These are phyloP conservation scores for Penicillium hordei DNA, from an alignment of 2,329 filamentous ascomycete genomes.

Conservation along the genomic window DNA sequence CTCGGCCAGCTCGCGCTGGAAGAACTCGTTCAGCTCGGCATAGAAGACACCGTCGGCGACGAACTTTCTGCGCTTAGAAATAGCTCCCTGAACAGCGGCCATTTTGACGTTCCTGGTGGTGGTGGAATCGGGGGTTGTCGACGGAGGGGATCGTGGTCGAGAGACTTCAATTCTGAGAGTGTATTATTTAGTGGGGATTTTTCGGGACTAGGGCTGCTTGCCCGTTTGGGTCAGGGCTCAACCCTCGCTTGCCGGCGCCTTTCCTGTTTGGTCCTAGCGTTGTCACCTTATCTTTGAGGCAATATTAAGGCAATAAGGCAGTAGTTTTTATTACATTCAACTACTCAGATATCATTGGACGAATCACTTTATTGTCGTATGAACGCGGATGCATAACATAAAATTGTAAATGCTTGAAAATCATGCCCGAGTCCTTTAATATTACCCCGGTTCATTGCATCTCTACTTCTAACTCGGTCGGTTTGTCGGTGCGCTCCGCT, in stretches of 20 bases:
- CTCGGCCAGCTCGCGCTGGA: constrained; percentile 99
- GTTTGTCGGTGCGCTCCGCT: constrained; percentile 29
- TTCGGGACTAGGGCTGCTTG: constrained; percentile 34
- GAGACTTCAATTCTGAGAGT: constrained; percentile 36
- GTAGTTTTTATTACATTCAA: neutral
- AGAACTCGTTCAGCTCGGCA: constrained; percentile 99
- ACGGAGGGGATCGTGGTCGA: constrained; percentile 37
- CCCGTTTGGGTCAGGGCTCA: constrained; percentile 43
- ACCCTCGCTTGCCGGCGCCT: constrained; percentile 39
- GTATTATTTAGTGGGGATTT: constrained; percentile 43
- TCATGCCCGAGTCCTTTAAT: neutral
- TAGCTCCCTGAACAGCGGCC: constrained; percentile 53
- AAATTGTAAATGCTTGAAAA: constrained; percentile 8
- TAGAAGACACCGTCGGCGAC: constrained; percentile 99
- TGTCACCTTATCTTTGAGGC: constrained; percentile 6
- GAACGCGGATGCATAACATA: constrained; percentile 1
- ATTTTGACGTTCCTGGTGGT: constrained; percentile 45
- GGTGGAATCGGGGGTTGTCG: constrained; percentile 35
- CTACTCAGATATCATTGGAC: neutral
- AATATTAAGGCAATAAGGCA: constrained; percentile 11
- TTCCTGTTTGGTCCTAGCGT: constrained; percentile 22
- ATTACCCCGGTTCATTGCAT: constrained; percentile 44
- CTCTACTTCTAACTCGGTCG: constrained; percentile 49
- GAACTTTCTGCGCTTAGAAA: constrained; percentile 65
- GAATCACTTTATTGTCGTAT: neutral